Percentiles rank a stretch among this genome's conserved stretches.
These are phyloP conservation scores for Septoria petroselini DNA, from an alignment of 2,329 filamentous ascomycete species.

Conservation along the genomic window DNA sequence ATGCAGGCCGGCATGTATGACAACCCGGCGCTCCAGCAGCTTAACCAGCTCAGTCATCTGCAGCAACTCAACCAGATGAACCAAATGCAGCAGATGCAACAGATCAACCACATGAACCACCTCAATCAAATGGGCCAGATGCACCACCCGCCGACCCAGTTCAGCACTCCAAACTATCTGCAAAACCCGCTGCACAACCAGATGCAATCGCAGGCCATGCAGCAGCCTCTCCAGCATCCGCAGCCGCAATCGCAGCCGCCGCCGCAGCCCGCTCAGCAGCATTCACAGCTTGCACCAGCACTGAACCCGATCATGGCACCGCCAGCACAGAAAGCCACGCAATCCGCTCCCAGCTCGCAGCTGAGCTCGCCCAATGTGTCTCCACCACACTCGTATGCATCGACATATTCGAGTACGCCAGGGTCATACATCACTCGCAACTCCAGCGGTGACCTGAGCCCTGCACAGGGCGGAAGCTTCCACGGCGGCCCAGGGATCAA, in stretches of 20 bases:
- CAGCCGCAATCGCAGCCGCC: slow-evolving; percentile 18
- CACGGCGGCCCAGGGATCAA: slow-evolving; percentile 60
- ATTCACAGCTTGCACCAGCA: slow-evolving; percentile 15
- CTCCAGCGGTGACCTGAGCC: slow-evolving; percentile 46
- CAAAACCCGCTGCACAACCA: slow-evolving; percentile 6
- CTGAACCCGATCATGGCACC: slow-evolving; percentile 14
- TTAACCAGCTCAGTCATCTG: slow-evolving; percentile 64
- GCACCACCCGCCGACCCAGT: slow-evolving; percentile 15
- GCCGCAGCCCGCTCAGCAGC: slow-evolving; percentile 18
- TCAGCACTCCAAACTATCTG: slow-evolving; percentile 11
- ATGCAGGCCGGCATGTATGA: slow-evolving; percentile 52
- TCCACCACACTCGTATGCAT: slow-evolving; percentile 78
- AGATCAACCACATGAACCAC: slow-evolving; percentile 29
- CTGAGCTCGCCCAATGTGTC: slow-evolving; percentile 93
- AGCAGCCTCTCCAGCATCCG: slow-evolving; percentile 20
- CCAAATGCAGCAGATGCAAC: slow-evolving; percentile 39
- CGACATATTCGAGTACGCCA: slow-evolving; percentile 56
- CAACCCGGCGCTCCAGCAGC: slow-evolving; percentile 43
- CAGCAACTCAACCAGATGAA: slow-evolving; percentile 76
- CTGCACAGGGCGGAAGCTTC: slow-evolving; percentile 42
- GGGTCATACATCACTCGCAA: slow-evolving; percentile 59
- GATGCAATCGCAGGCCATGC: slow-evolving; percentile 15
- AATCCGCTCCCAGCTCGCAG: slow-evolving; percentile 82
- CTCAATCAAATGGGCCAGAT: slow-evolving; percentile 22
- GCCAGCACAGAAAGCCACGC: slow-evolving; percentile 64